These are phyloP conservation scores for Lactarius quietus DNA, from an alignment of 768 basidiomycete genomes.

Conservation along the genomic window DNA sequence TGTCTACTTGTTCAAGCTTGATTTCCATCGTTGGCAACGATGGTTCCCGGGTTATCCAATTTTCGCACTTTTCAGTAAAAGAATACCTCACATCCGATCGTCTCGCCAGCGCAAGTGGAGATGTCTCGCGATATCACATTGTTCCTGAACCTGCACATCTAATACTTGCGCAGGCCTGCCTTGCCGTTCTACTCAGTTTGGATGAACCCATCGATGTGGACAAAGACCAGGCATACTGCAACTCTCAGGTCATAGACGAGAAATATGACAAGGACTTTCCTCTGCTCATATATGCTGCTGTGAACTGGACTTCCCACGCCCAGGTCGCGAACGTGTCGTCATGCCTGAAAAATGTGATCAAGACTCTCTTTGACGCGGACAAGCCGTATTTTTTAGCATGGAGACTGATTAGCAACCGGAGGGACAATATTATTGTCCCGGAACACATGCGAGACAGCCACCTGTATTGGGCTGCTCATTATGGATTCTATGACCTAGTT, in stretches of 20 bases:
- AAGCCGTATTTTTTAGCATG: background rate
- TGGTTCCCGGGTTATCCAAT: background rate
- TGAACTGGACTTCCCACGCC: background rate
- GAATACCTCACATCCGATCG: background rate
- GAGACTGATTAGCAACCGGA: background rate
- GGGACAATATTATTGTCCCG: background rate
- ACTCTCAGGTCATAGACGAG: too few species aligned
- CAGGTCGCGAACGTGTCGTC: background rate
- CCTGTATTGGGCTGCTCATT: background rate
- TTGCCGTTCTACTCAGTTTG: background rate
- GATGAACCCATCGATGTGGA: too few species aligned
- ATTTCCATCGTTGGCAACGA: background rate
- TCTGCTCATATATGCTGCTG: background rate
- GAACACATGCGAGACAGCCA: background rate
- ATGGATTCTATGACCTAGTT: background rate
- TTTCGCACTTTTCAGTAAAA: background rate
- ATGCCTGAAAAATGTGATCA: background rate
- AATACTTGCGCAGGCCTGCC: background rate
- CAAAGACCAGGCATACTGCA: too few species aligned
- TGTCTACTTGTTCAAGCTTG: background rate
- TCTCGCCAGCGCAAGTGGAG: background rate
- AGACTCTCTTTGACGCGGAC: background rate
- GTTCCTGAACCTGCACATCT: background rate
- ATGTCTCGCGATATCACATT: background rate
- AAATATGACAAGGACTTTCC: too few species aligned